phyloP scores from a whole-genome alignment of 441 rosid species.

The Pelargonium cotyledonis region DNA sequence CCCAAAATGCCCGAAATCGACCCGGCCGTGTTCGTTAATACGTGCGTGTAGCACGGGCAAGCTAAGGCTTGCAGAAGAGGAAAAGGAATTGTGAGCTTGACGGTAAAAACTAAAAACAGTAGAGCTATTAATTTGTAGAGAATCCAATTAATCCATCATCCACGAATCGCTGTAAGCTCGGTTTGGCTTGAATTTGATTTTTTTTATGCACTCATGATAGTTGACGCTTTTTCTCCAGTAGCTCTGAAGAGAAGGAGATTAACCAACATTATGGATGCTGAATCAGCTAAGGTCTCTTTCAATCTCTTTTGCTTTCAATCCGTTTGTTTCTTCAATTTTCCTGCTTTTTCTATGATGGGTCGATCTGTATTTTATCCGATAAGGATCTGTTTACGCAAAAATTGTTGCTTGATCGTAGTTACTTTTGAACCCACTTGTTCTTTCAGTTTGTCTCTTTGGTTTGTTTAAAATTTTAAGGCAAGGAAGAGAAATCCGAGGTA shows the following conservation, averaged over 20 bases:
- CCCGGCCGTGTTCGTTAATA: not conserved
- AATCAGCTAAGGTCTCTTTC: slow-evolving; percentile 47
- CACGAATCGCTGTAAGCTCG: not conserved
- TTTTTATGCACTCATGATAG: slow-evolving; percentile 38
- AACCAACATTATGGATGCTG: slow-evolving; percentile 55
- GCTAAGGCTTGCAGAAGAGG: slow-evolving; percentile 4
- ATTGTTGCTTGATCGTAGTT: slow-evolving; percentile 9
- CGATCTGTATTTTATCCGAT: slow-evolving; percentile 12
- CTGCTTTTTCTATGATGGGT: slow-evolving; percentile 1
- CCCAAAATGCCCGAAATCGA: not conserved
- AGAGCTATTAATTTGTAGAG: not conserved
- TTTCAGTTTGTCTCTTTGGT: not conserved
- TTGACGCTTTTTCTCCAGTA: slow-evolving; percentile 35
- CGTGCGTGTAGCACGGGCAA: slow-evolving; percentile 6
- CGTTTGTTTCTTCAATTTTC: not conserved
- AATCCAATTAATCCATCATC: not conserved
- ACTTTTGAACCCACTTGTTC: not conserved
- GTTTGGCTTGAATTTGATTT: not conserved
- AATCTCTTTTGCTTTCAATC: not conserved
- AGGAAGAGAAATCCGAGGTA: not conserved
- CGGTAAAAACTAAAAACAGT: not conserved
- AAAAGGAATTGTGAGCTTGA: not conserved
- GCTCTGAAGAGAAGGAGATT: slow-evolving; percentile 59
- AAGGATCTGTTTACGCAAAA: slow-evolving; percentile 3
- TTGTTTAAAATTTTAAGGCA: not conserved